phyloP scores from a whole-genome alignment of 768 basidiomycete species.

The Amanita rimosa region DNA sequence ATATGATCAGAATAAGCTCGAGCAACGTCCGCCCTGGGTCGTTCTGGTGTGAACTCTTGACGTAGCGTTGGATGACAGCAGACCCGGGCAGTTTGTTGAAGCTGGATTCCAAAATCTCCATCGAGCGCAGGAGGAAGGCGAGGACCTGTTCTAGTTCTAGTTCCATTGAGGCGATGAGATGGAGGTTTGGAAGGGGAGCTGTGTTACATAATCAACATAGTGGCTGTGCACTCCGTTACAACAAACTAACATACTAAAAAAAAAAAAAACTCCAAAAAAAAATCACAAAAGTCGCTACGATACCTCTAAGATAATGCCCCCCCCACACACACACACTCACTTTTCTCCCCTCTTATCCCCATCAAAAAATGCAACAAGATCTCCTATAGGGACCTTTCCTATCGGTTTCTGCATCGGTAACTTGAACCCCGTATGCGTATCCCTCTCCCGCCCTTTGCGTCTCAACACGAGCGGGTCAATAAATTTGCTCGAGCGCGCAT shows the following conservation, averaged over 20 bases:
- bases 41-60: slow-evolving; percentile 90
- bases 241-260: no score
- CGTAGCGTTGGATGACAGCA: slow-evolving; percentile 78
- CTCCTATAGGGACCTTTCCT: slow-evolving; percentile 63
- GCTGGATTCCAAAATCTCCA: slow-evolving; percentile 46
- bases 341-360: slow-evolving; percentile 24
- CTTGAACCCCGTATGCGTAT: slow-evolving; percentile 13
- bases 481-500: slow-evolving; percentile 37
- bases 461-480: slow-evolving; percentile 69
- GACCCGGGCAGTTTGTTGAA: slow-evolving; percentile 78
- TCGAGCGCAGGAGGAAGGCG: slow-evolving; percentile 49
- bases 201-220: background rate
- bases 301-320: no score
- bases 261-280: no score
- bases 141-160: slow-evolving; percentile 38
- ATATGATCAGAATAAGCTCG: slow-evolving; percentile 79
- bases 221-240: background rate
- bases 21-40: slow-evolving; percentile 89
- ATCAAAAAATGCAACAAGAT: slow-evolving; percentile 82
- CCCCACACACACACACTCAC: background rate
- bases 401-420: slow-evolving; percentile 32
- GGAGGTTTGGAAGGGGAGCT: no score
- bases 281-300: no score
- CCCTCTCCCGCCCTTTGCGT: slow-evolving; percentile 44
- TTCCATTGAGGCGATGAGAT: no score